phyloP scores from a whole-genome alignment of 306 rosid genomes.

The Citrullus mucosospermus region DNA sequence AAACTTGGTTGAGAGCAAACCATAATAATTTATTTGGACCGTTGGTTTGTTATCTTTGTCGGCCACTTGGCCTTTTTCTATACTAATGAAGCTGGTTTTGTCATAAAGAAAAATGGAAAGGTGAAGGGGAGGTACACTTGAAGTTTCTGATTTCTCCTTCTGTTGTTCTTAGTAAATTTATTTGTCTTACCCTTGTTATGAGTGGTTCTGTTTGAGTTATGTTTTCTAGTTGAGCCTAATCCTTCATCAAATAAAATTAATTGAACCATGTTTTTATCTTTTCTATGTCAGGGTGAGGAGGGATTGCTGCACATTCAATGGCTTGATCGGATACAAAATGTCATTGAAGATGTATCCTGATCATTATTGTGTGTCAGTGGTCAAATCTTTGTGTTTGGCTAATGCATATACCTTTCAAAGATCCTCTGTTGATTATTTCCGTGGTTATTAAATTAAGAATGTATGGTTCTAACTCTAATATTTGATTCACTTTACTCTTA shows the following conservation, averaged over 20 bases:
- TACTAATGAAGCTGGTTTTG: background rate
- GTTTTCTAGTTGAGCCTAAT: background rate
- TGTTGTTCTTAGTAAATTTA: background rate
- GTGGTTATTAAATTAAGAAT: background rate
- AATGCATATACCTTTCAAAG: background rate
- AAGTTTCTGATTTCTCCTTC: background rate
- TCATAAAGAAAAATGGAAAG: background rate
- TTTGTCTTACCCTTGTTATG: background rate
- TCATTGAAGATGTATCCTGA: slow-evolving; percentile 88
- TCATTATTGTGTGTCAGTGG: background rate
- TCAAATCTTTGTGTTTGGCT: background rate
- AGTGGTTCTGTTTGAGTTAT: background rate
- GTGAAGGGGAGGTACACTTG: background rate
- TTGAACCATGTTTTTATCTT: background rate
- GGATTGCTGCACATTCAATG: slow-evolving; percentile 87
- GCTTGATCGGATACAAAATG: slow-evolving; percentile 75
- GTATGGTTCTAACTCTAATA: background rate
- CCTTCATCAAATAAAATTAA: background rate
- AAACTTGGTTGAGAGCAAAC: too few species aligned
- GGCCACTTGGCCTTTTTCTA: background rate
- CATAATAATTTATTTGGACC: too few species aligned
- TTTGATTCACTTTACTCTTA: background rate
- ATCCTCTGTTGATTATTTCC: background rate
- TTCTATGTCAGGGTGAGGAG: slow-evolving; percentile 65
- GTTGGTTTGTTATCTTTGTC: background rate